Evolutionary conservation across 345 rosid species (phyloP).

Genomic region (Boechera stricta): DNA sequence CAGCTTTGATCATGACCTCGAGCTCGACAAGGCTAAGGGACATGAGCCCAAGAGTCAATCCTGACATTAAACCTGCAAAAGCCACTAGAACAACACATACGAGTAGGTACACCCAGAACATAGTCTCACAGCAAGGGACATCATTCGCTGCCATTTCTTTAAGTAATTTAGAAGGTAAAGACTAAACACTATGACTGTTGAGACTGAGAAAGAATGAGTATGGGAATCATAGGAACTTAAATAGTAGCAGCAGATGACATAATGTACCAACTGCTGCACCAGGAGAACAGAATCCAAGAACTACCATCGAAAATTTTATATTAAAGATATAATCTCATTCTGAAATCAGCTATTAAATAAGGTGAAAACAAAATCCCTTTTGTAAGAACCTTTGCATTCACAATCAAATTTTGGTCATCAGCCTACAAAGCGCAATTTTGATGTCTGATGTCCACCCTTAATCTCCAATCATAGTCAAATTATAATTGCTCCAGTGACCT

Average conservation of each 20-base stretch:
- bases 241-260: conserved; percentile 29
- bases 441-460: background rate
- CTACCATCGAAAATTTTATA: conserved; percentile 37
- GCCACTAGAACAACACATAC: conserved; percentile 60
- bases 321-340: background rate
- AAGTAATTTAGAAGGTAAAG: background rate
- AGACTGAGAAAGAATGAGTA: conserved; percentile 33
- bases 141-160: conserved; percentile 80
- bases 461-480: conserved; percentile 6
- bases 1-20: conserved; percentile 79
- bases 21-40: conserved; percentile 86
- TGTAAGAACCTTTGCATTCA: conserved; percentile 1
- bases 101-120: conserved; percentile 79
- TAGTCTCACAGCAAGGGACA: conserved; percentile 82
- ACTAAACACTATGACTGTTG: conserved; percentile 17
- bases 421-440: background rate
- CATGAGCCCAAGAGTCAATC: conserved; percentile 91
- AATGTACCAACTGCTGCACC: conserved; percentile 47
- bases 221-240: conserved; percentile 30
- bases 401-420: background rate
- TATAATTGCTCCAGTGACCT: background rate
- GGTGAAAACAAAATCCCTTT: conserved; percentile 3
- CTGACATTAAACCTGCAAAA: conserved; percentile 94
- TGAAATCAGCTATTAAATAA: conserved; percentile 11
- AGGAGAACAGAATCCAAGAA: conserved; percentile 37